Conservation (phyloP, 108 stramenopile genomes). For the Nannochloropsis oceanica region DNA sequence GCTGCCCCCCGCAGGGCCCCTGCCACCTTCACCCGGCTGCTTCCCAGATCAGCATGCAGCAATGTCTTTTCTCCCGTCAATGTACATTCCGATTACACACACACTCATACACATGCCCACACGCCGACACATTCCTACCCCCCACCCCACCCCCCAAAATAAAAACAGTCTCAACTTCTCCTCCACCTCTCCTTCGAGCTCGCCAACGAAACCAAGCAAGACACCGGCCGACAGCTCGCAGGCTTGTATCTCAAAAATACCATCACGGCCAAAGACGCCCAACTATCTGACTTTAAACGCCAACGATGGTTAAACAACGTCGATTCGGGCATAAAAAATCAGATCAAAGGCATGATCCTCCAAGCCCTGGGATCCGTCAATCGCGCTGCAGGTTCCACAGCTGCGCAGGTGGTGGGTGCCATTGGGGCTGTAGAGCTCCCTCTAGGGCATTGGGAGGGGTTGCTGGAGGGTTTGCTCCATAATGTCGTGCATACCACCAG, state of each 20-base stretch:
- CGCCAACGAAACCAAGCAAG: conserved; percentile 27
- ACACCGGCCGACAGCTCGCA: conserved; percentile 22
- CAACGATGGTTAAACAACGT: conserved; percentile 4
- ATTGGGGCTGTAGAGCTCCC: conserved; percentile 31
- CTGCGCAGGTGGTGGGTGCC: conserved; percentile 22
- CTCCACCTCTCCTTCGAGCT: conserved; percentile 17
- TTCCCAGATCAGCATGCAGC: not conserved
- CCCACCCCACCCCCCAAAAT: not conserved
- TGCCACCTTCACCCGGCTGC: not conserved
- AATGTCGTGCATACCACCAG: conserved; percentile 19
- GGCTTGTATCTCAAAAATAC: conserved; percentile 27
- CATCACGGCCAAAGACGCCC: conserved; percentile 15
- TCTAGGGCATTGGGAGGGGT: conserved; percentile 16
- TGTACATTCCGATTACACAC: not conserved
- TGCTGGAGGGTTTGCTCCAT: conserved; percentile 16
- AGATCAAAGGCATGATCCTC: conserved; percentile 21
- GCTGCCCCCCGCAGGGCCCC: not conserved
- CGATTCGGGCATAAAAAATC: conserved; percentile 7
- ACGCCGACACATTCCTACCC: not conserved
- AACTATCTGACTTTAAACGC: conserved; percentile 4
- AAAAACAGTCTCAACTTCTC: conserved; percentile 14
- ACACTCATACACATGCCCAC: not conserved
- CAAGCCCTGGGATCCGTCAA: not conserved
- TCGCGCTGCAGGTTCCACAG: not conserved
- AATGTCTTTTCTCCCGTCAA: not conserved